phyloP scores from a whole-genome alignment of 805 yeast genomes.

The Pichia heedii region DNA sequence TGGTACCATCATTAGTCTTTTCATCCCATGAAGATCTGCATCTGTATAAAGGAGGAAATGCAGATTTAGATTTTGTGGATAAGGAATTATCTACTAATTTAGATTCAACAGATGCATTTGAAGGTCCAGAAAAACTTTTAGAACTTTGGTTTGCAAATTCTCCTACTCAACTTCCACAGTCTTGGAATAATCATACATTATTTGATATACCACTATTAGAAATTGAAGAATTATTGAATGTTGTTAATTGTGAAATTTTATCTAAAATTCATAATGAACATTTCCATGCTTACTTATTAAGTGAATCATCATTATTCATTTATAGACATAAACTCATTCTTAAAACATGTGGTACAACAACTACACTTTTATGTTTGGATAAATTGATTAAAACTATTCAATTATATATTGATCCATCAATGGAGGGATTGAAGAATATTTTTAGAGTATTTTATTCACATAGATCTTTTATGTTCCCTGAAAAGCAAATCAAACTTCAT shows the following conservation, averaged over 20 bases:
- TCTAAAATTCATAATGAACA: slow-evolving; percentile 60
- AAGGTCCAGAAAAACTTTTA: slow-evolving; percentile 92
- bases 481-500: slow-evolving; percentile 72
- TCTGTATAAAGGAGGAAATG: too few relatives aligned
- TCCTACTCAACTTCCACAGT: slow-evolving; percentile 28
- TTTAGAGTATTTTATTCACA: slow-evolving; percentile 80
- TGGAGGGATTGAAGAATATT: slow-evolving; percentile 26
- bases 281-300: slow-evolving; percentile 76
- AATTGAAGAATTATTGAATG: slow-evolving; percentile 68
- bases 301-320: slow-evolving; percentile 86
- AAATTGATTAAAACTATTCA: slow-evolving; percentile 47
- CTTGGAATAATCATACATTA: slow-evolving; percentile 37
- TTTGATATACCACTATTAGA: slow-evolving; percentile 54
- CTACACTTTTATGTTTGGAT: slow-evolving; percentile 70
- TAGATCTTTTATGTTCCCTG: slow-evolving; percentile 88
- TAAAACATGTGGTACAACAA: slow-evolving; percentile 96
- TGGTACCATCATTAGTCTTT: too few relatives aligned
- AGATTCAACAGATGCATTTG: slow-evolving; percentile 89
- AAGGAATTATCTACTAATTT: slow-evolving; percentile 68
- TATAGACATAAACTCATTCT: slow-evolving; percentile 76
- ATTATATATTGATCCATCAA: slow-evolving; percentile 34
- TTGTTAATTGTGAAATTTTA: slow-evolving; percentile 81
- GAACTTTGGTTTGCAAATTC: slow-evolving; percentile 79
- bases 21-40: too few relatives aligned
- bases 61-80: slow-evolving; percentile 49